phyloP scores from a whole-genome alignment of 768 basidiomycete genomes.

The Hericium alpestre region DNA sequence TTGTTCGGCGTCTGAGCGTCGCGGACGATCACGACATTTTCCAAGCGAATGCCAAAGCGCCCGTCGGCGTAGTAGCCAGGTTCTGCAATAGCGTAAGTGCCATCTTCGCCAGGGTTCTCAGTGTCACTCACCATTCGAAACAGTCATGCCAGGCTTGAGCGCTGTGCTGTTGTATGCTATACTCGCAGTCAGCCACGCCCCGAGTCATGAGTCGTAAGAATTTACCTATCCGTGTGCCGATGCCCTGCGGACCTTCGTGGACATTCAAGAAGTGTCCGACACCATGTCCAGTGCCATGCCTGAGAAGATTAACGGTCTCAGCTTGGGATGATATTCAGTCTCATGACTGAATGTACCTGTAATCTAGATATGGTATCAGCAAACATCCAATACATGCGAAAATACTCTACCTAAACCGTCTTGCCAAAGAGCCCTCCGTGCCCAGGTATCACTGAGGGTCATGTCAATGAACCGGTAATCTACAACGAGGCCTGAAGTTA shows the following conservation, averaged over 20 bases:
- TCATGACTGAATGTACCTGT: background rate
- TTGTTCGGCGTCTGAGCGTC: conserved; percentile 57
- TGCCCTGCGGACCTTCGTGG: conserved; percentile 72
- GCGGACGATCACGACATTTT: conserved; percentile 75
- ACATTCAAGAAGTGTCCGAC: conserved; percentile 93
- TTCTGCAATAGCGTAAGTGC: conserved; percentile 31
- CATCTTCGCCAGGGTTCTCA: background rate
- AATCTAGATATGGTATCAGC: background rate
- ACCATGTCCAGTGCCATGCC: conserved; percentile 92
- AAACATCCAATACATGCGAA: background rate
- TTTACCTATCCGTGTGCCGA: conserved; percentile 41
- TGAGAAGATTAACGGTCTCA: conserved; percentile 13
- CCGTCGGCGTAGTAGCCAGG: conserved; percentile 93
- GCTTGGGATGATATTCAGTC: background rate
- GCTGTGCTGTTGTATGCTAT: conserved; percentile 57
- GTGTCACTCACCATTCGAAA: conserved; percentile 59
- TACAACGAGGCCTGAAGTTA: conserved; percentile 18
- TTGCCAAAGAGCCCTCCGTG: conserved; percentile 70
- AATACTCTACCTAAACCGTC: conserved; percentile 65
- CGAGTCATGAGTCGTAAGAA: too few relatives aligned
- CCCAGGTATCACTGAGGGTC: conserved; percentile 60
- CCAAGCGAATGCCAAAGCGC: conserved; percentile 84
- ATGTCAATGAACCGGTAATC: background rate
- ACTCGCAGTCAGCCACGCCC: too few relatives aligned
- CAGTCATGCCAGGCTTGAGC: conserved; percentile 77